Evolutionary conservation across 805 yeast genomes (phyloP), one percentile per base, ranked within the genome.

Genomic region (Suhomyces prunicola): DNA sequence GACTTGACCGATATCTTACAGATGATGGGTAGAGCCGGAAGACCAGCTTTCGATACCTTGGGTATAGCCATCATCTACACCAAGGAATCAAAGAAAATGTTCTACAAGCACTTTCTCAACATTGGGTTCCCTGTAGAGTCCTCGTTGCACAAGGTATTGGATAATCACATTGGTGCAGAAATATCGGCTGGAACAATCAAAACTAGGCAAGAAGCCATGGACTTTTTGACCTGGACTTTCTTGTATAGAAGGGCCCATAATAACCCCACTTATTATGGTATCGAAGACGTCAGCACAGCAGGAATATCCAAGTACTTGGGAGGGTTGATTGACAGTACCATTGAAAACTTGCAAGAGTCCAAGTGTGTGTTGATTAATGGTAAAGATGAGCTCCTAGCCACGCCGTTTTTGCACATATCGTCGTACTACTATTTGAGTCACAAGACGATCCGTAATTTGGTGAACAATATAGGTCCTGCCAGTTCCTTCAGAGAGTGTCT

Each of bases 341-440:
- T 92, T 47, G 80, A 77, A 1, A 86, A 85, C 58, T 78, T 94
- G 57, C 75, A 73, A 27, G 87, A 84, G 52, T 89, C 97, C 0
- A 81, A 80, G 57, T 92, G 97, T 77, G 80, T 91, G 7, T 61
- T 69, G 4, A 50, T 76, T 3, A 65, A 69, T 12, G 82, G 83
- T 1, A 78, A 77, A 19, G 79, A 79, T 46, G 77, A 74, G 48
- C 69, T 74, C 24, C 61, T 85, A 33, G 80, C 97, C 6, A 91
- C 98, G 0, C 90, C 96, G 17, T 91, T 84, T 66, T 77, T 94
- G 70, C 82, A 84, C 56, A 89, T 94, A 41, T 81, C 97, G 1
- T 90, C 97, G 1, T 94, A 88, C 71, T 94, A 94, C 70, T 94
- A 94, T 73, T 77, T 94, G 61, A 90, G 97, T 1, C 98, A 94